Base-by-base conservation (phyloP, 1,284 basidiomycete genomes). In the Naganishia liquefaciens region DNA sequence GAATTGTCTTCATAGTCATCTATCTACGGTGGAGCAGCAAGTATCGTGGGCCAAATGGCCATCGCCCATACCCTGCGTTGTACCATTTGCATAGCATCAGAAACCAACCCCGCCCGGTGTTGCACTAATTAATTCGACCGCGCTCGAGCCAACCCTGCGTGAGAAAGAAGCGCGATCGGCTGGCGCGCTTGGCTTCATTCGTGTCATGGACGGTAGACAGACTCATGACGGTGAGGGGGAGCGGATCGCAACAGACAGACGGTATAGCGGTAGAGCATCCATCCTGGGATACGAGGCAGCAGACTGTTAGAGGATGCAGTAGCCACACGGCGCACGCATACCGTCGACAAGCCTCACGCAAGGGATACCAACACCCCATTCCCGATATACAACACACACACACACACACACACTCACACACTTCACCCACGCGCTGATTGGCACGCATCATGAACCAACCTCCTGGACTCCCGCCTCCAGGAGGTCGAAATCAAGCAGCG, bases 391-490 rank as follows among this genome's bases (percentile, higher is more conserved):
- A 55, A 2, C 40, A 27, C n/a, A n/a, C n/a, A n/a, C n/a, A n/a
- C n/a, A n/a, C n/a, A n/a, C n/a, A n/a, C n/a, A n/a, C n/a, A n/a
- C n/a, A n/a, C n/a, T n/a, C n/a, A n/a, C n/a, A n/a, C 40, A 40
- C 17, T 27, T 37, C 53, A 25, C 53, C n/a, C 37, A 37, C 43
- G 21, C 21, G 25, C 23, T 37, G 55, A 49, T 25, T 55, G 54
- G 54, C 43, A 27, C 43, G 33, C 46, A 60, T 60, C 55, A 60
- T 60, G 55, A 60, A 49, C 50, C 60, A 51, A 42, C 63, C 63
- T 57, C 63, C 63, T 49, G 63, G 63, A 42, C 53, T 64, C 42
- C 49, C 60, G 51, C 60, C 60, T 43, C 60, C 60, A 62, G 60
- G 60, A 43, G 60, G 60, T 28, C 30, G 39, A 53, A 53, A 9